Evolutionary conservation across 768 basidiomycete species (phyloP).

Genomic region (Omphalotus guepiniiformis): DNA sequence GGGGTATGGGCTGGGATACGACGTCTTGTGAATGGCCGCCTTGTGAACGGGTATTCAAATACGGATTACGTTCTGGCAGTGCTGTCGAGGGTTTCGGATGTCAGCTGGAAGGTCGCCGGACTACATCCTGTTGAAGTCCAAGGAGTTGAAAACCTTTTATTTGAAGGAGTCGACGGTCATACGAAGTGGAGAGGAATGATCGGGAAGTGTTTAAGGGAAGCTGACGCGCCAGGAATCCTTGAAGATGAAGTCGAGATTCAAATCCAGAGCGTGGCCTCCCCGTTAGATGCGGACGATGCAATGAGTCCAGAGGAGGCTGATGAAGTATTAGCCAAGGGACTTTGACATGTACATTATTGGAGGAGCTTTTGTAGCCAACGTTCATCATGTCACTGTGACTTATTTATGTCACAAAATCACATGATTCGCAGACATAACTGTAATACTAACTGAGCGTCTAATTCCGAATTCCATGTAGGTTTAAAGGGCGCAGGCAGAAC

Average conservation of each 20-base stretch:
- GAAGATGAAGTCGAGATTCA: slow-evolving; percentile 32
- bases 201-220: slow-evolving; percentile 38
- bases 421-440: background rate
- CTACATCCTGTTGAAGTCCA: slow-evolving; percentile 41
- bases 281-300: slow-evolving; percentile 14
- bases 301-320: slow-evolving; percentile 15
- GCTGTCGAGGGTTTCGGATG: slow-evolving; percentile 41
- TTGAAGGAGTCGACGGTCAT: slow-evolving; percentile 45
- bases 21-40: slow-evolving; percentile 44
- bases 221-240: slow-evolving; percentile 36
- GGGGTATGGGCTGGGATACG: slow-evolving; percentile 42
- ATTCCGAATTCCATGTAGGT: too few relatives aligned
- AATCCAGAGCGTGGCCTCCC: slow-evolving; percentile 21
- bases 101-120: slow-evolving; percentile 49
- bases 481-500: too few relatives aligned
- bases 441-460: background rate
- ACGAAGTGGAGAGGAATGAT: slow-evolving; percentile 46
- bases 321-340: background rate
- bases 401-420: background rate
- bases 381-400: background rate
- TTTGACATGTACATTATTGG: background rate
- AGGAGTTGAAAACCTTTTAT: slow-evolving; percentile 50
- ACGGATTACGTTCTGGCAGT: slow-evolving; percentile 54
- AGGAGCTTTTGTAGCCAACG: background rate
- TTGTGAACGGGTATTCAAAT: slow-evolving; percentile 50